Base-by-base conservation (phyloP, 306 rosid genomes). In the Carpinus viminea region DNA sequence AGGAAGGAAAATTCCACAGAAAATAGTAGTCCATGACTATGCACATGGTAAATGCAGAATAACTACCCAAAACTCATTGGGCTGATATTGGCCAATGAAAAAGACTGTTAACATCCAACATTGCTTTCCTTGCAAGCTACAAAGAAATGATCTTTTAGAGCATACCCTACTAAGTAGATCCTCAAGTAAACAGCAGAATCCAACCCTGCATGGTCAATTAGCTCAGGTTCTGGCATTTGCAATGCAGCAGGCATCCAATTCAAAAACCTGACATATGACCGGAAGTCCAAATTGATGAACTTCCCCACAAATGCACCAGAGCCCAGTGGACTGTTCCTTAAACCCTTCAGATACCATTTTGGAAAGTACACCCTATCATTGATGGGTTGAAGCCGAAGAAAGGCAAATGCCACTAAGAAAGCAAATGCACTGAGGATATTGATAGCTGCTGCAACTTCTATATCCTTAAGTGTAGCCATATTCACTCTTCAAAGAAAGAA, bases 361-460 rank as follows among this genome's bases (percentile, higher is more conserved):
- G 98, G 98, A 85, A 95, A 95, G 85, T 95, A 95, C 74, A 95
- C 97, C 84, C 98, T 88, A 74, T 95, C 98, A 7, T 95, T 95
- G 84, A 95, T 73, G 18, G 98, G 98, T 77, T 95, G 98, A 75
- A 95, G 90, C 72, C 98, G 92, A 78, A 92, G 93, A 34, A 92
- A 36, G 66, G 98, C 96, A 77, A 95, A 95, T 74, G 90, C 90
- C 41, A 92, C 13, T 18, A 95, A 92, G 87, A 95, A 95, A 2
- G 83, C 84, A 72, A 90, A 73, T 31, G 98, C 97, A 73, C 84
- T 91, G 41, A 95, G 96, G 68, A 95, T 88, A 80, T 95, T 95
- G 70, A 95, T 92, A 50, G 92, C 88, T 54, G 98, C 98, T 57
- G 97, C 90, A 74, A 95, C 83, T 85, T 92, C 96, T 72, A 95